Conservation (phyloP, 2,329 filamentous ascomycete species). For the Fusarium foetens region DNA sequence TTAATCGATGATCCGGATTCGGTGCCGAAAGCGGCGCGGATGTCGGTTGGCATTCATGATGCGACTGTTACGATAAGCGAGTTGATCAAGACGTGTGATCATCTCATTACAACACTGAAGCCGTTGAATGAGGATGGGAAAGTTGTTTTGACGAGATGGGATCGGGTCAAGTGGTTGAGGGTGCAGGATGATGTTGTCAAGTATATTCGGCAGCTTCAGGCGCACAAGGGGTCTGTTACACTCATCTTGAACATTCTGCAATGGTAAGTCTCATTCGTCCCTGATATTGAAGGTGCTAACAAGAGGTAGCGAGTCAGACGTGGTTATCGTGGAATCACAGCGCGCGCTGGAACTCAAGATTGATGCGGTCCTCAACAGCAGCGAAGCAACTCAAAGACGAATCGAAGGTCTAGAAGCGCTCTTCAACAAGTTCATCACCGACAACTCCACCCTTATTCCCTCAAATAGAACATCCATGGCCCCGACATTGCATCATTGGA, state of each 20-base stretch:
- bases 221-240: slow-evolving; percentile 18
- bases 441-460: not conserved
- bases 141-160: not conserved
- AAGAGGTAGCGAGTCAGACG: slow-evolving; percentile 1
- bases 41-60: slow-evolving; percentile 20
- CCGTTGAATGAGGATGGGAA: not conserved
- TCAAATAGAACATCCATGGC: slow-evolving; percentile 5
- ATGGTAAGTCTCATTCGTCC: not conserved
- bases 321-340: slow-evolving; percentile 17
- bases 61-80: slow-evolving; percentile 22
- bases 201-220: slow-evolving; percentile 19
- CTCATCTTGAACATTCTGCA: slow-evolving; percentile 22
- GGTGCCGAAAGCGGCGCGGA: slow-evolving; percentile 9
- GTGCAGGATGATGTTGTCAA: slow-evolving; percentile 24
- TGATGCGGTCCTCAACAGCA: slow-evolving; percentile 2
- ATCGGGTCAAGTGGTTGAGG: slow-evolving; percentile 12
- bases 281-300: not conserved
- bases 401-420: slow-evolving; percentile 12
- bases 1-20: slow-evolving; percentile 20
- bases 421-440: slow-evolving; percentile 19
- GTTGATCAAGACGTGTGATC: slow-evolving; percentile 15
- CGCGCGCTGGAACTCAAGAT: slow-evolving; percentile 7
- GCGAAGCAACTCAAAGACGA: slow-evolving; percentile 3
- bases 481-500: not conserved
- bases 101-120: not conserved